These are phyloP conservation scores for Albizia julibrissin DNA, from an alignment of 306 rosid genomes.

Conservation along the genomic window DNA sequence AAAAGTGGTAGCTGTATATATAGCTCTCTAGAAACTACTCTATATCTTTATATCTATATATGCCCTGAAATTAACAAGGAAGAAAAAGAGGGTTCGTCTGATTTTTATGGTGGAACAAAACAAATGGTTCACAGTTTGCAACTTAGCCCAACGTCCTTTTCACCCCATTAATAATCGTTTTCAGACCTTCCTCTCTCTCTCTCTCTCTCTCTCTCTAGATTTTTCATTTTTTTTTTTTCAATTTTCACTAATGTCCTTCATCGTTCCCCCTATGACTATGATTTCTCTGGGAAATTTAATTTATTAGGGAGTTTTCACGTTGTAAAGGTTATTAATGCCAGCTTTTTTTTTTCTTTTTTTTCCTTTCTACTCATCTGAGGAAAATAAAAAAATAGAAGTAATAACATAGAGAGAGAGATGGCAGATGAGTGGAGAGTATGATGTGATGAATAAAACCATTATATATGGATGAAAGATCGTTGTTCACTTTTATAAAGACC, in stretches of 20 bases:
- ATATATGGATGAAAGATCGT: constrained; percentile 48
- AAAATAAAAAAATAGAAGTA: constrained; percentile 4
- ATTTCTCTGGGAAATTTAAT: not conserved
- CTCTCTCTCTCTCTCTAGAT: constrained; percentile 15
- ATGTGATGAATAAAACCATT: constrained; percentile 51
- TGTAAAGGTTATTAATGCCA: constrained; percentile 14
- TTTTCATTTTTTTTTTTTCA: constrained; percentile 25
- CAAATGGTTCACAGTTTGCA: constrained; percentile 26
- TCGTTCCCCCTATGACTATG: constrained; percentile 22
- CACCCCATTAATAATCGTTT: constrained; percentile 53
- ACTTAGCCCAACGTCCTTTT: constrained; percentile 56
- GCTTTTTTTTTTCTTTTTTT: constrained; percentile 25
- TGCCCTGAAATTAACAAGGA: not conserved
- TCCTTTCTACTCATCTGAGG: constrained; percentile 40
- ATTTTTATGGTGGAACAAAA: constrained; percentile 3
- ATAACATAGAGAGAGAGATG: constrained; percentile 34
- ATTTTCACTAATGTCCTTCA: constrained; percentile 23
- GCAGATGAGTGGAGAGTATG: constrained; percentile 36
- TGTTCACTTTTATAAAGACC: constrained; percentile 70
- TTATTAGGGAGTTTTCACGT: constrained; percentile 18
- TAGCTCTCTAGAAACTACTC: not conserved
- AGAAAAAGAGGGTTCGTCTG: constrained; percentile 28
- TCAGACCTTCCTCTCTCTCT: constrained; percentile 44
- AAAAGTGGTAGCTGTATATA: not conserved
- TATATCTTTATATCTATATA: not conserved